These are phyloP conservation scores for Acacia concinna DNA, from an alignment of 331 rosid species.

Conservation along the genomic window DNA sequence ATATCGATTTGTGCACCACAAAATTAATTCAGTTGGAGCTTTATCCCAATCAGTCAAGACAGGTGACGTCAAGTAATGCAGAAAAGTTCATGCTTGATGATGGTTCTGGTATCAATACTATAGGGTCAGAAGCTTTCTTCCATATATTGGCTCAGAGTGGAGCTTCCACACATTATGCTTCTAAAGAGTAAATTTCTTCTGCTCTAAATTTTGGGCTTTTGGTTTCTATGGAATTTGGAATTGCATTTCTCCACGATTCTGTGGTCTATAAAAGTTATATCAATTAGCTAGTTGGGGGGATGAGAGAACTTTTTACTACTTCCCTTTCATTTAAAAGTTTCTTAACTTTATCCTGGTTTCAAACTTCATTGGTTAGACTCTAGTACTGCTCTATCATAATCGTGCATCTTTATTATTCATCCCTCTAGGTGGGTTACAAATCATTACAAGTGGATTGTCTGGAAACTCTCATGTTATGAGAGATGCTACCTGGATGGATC, in stretches of 20 bases:
- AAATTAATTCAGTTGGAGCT: constrained; percentile 48
- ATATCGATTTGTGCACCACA: constrained; percentile 32
- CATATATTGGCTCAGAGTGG: constrained; percentile 63
- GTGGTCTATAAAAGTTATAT: constrained; percentile 11
- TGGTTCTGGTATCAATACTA: constrained; percentile 45
- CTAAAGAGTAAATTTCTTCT: constrained; percentile 64
- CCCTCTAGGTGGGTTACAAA: constrained; percentile 78
- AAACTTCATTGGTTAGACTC: constrained; percentile 14
- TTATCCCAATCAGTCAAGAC: constrained; percentile 42
- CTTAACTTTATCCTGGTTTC: constrained; percentile 10
- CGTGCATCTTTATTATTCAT: constrained; percentile 24
- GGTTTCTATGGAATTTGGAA: constrained; percentile 9
- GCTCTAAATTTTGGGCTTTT: constrained; percentile 32
- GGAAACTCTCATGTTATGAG: constrained; percentile 92
- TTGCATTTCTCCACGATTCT: background rate
- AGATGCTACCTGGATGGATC: constrained; percentile 57
- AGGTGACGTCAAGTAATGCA: constrained; percentile 60
- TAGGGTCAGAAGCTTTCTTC: constrained; percentile 69
- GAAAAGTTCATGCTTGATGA: constrained; percentile 55
- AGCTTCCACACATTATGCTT: constrained; percentile 63
- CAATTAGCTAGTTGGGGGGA: background rate
- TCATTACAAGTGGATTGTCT: constrained; percentile 92
- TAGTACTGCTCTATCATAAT: constrained; percentile 21
- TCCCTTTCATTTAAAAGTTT: constrained; percentile 22
- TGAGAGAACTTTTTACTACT: constrained; percentile 17